Conservation (phyloP, 257 asterid genomes). For the Hygrophila difformis region DNA sequence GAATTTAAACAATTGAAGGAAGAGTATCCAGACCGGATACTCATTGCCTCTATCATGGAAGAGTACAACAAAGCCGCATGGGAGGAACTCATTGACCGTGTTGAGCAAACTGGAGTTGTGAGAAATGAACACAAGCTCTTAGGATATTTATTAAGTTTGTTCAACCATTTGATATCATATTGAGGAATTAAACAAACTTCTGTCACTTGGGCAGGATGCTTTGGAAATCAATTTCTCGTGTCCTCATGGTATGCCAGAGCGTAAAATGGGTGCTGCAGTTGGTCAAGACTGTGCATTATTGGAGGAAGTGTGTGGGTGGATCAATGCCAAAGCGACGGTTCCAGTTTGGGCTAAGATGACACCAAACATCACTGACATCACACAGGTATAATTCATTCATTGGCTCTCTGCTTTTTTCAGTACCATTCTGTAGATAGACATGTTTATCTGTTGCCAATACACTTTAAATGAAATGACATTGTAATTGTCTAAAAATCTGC, state of each 20-base stretch:
- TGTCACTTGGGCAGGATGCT: slow-evolving; percentile 54
- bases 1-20: slow-evolving; percentile 79
- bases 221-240: slow-evolving; percentile 85
- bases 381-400: too few species aligned
- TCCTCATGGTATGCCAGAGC: slow-evolving; percentile 99
- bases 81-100: slow-evolving; percentile 88
- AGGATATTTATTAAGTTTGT: slow-evolving; percentile 1
- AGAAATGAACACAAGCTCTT: slow-evolving; percentile 23
- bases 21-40: slow-evolving; percentile 88
- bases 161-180: not conserved
- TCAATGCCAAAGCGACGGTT: slow-evolving; percentile 77
- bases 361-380: slow-evolving; percentile 83
- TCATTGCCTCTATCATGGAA: slow-evolving; percentile 96
- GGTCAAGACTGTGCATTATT: slow-evolving; percentile 89
- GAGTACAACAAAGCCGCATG: slow-evolving; percentile 83
- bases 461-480: too few species aligned
- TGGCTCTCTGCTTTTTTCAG: slow-evolving; percentile 7
- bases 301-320: slow-evolving; percentile 93
- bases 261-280: slow-evolving; percentile 97
- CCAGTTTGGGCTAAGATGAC: slow-evolving; percentile 99
- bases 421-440: too few species aligned
- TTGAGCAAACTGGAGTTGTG: slow-evolving; percentile 86
- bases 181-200: too few species aligned
- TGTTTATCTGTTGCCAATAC: too few species aligned
- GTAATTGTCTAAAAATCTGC: too few species aligned